phyloP scores from a whole-genome alignment of 176 grass and related monocot species.

The Carex cristatella region DNA sequence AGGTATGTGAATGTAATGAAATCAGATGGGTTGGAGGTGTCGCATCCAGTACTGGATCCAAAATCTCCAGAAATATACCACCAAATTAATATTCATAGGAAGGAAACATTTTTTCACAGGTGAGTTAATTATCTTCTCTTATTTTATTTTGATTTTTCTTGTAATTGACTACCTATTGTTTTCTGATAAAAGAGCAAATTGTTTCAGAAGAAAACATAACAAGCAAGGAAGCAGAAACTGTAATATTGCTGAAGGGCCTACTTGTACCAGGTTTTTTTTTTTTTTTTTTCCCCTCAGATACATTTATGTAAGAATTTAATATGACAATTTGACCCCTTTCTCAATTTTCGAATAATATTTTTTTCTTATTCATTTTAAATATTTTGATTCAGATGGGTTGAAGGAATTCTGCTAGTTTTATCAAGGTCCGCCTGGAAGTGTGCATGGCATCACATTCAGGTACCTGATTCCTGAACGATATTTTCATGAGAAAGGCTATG shows the following conservation, averaged over 20 bases:
- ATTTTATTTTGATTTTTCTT: conserved; percentile 9
- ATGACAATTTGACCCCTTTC: neutral
- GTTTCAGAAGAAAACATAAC: conserved; percentile 51
- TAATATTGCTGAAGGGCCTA: conserved; percentile 45
- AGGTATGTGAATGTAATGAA: conserved; percentile 83
- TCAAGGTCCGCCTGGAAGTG: conserved; percentile 81
- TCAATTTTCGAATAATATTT: neutral
- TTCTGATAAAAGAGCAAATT: conserved; percentile 11
- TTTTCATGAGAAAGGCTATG: no score
- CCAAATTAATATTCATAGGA: conserved; percentile 68
- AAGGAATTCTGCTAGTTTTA: conserved; percentile 84
- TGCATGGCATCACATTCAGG: conserved; percentile 97
- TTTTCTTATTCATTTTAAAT: neutral
- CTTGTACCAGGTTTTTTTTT: conserved; percentile 72
- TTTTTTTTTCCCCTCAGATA: neutral
- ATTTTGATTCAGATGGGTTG: conserved; percentile 66
- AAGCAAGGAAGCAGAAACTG: conserved; percentile 51
- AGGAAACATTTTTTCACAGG: conserved; percentile 55
- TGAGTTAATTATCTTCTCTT: conserved; percentile 31
- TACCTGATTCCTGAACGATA: conserved; percentile 1
- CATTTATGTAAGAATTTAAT: neutral
- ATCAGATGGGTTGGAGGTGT: conserved; percentile 86
- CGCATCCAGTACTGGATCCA: conserved; percentile 77
- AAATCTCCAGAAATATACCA: conserved; percentile 85
- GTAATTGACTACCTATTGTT: conserved; percentile 16